Conservation (phyloP, 169 alveolate genomes). For the Eimeria sp. region DNA sequence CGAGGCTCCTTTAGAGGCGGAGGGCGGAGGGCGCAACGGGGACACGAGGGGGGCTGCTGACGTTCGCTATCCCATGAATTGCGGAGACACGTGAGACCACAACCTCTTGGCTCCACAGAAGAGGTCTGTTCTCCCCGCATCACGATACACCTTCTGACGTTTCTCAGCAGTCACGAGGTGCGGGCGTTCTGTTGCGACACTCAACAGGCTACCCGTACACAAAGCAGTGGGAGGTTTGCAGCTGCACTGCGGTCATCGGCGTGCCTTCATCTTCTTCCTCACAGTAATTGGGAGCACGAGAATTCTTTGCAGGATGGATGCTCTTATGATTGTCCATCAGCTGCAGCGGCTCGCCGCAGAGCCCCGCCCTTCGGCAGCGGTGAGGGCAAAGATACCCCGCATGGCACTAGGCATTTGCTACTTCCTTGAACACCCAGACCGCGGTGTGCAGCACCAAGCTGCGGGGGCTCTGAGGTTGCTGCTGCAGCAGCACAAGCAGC, state of each 20-base stretch:
- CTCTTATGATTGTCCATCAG: slow-evolving; percentile 79
- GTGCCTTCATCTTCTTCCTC: neutral
- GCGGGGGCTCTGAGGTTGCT: slow-evolving; percentile 67
- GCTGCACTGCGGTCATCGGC: neutral
- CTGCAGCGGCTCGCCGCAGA: slow-evolving; percentile 82
- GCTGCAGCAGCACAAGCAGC: slow-evolving; percentile 46
- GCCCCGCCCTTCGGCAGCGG: slow-evolving; percentile 77
- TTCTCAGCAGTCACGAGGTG: neutral
- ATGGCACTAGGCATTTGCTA: slow-evolving; percentile 75
- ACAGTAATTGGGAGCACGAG: neutral
- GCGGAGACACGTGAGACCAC: neutral
- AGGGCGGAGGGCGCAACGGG: slow-evolving; percentile 30
- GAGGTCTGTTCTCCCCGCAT: neutral
- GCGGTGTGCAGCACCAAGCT: slow-evolving; percentile 81
- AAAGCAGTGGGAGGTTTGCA: neutral
- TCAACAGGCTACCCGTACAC: slow-evolving; percentile 1
- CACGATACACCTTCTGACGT: neutral
- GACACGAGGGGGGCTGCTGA: slow-evolving; percentile 25
- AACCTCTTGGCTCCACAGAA: neutral
- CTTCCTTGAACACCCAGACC: slow-evolving; percentile 81
- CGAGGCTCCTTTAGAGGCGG: slow-evolving; percentile 11
- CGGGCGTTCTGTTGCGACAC: neutral
- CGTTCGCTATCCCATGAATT: slow-evolving; percentile 12
- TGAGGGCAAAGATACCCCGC: slow-evolving; percentile 78
- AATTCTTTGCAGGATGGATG: slow-evolving; percentile 57